phyloP scores from a whole-genome alignment of 192 early-diverging fungal genomes.

The Rhizoclosmatium sp. region DNA sequence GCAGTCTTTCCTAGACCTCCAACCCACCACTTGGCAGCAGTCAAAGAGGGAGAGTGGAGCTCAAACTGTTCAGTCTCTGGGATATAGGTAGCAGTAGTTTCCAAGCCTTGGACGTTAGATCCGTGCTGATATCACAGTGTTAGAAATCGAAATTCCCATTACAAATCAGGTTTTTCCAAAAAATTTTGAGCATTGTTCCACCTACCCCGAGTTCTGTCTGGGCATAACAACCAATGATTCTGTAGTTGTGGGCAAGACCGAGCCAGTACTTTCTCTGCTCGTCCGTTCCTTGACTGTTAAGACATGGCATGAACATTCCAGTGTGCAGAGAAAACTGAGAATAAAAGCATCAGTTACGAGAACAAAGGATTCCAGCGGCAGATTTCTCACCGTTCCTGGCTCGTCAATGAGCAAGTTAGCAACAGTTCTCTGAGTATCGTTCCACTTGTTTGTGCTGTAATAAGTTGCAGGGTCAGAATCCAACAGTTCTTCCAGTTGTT shows the following conservation, averaged over 20 bases:
- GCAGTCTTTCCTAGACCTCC: slow-evolving; percentile 79
- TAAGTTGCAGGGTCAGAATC: background rate
- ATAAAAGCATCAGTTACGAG: background rate
- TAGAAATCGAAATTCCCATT: slow-evolving; percentile 16
- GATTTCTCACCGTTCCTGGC: slow-evolving; percentile 54
- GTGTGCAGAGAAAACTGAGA: slow-evolving; percentile 72
- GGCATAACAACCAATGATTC: slow-evolving; percentile 87
- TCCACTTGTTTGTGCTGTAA: slow-evolving; percentile 63
- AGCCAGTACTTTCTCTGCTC: slow-evolving; percentile 85
- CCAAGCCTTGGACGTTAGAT: slow-evolving; percentile 88
- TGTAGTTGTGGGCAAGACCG: slow-evolving; percentile 72
- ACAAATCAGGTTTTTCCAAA: background rate
- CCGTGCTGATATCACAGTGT: slow-evolving; percentile 60
- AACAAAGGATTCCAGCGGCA: background rate
- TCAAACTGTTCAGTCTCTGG: slow-evolving; percentile 88
- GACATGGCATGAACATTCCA: slow-evolving; percentile 84
- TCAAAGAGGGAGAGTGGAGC: slow-evolving; percentile 79
- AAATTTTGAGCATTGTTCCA: slow-evolving; percentile 16
- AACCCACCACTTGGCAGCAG: slow-evolving; percentile 88
- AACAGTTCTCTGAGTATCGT: slow-evolving; percentile 55
- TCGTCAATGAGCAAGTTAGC: slow-evolving; percentile 66
- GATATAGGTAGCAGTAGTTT: slow-evolving; percentile 86
- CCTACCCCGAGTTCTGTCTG: slow-evolving; percentile 80
- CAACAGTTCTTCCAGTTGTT: background rate
- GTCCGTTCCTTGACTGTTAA: slow-evolving; percentile 73